Evolutionary conservation across 495 filamentous ascomycete species (phyloP).

Genomic region (Annulohypoxylon maeteangense): DNA sequence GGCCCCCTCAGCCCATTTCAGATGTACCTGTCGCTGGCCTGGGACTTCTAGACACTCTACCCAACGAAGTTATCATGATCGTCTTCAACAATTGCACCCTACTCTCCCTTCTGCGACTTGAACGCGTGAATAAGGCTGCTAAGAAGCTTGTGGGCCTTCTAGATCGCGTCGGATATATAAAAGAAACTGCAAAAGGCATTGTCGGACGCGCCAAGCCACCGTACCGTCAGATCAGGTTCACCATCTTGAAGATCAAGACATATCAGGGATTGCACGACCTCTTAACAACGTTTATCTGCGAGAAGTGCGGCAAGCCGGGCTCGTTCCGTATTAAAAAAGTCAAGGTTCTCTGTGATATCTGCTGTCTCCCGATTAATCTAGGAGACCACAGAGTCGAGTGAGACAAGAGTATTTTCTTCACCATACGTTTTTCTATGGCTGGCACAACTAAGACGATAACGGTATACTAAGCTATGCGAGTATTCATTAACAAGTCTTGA

Average conservation of each 20-base stretch:
- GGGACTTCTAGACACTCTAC: slow-evolving; percentile 22
- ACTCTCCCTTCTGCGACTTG: slow-evolving; percentile 26
- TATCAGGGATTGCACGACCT: slow-evolving; percentile 27
- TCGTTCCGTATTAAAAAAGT: slow-evolving; percentile 39
- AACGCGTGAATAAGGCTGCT: slow-evolving; percentile 32
- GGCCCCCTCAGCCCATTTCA: not conserved
- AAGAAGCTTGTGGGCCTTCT: slow-evolving; percentile 13
- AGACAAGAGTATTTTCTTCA: not conserved
- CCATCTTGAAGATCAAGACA: slow-evolving; percentile 35
- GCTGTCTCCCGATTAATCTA: slow-evolving; percentile 22
- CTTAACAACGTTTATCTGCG: slow-evolving; percentile 22
- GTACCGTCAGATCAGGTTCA: slow-evolving; percentile 30
- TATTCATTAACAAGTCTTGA: not conserved
- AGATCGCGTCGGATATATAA: slow-evolving; percentile 13
- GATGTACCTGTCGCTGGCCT: slow-evolving; percentile 12
- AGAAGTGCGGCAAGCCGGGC: slow-evolving; percentile 27
- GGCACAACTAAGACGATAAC: not conserved
- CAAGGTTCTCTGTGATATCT: slow-evolving; percentile 58
- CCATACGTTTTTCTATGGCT: not conserved
- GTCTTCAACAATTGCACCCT: slow-evolving; percentile 27
- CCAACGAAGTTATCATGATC: slow-evolving; percentile 35
- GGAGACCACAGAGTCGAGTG: not conserved
- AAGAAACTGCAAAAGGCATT: slow-evolving; percentile 17
- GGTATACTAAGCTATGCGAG: not conserved
- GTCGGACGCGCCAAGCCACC: slow-evolving; percentile 20